phyloP scores from a whole-genome alignment of 2,329 filamentous ascomycete species.

The Aspergillus brunneoviolaceus region DNA sequence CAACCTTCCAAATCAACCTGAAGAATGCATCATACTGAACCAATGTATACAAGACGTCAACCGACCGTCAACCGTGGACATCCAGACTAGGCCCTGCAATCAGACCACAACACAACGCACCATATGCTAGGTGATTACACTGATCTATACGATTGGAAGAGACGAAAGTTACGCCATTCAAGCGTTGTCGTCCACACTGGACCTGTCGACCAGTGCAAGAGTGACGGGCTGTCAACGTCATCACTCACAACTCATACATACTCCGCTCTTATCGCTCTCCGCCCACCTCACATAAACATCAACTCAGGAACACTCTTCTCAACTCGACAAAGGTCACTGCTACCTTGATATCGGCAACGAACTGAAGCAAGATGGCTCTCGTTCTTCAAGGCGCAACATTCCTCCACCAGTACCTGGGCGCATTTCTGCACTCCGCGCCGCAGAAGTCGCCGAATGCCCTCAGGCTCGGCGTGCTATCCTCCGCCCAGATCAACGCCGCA shows the following conservation, averaged over 20 bases:
- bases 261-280: neutral
- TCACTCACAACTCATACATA: neutral
- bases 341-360: neutral
- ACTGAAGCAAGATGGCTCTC: slow-evolving; percentile 21
- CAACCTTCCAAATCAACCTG: neutral
- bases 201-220: neutral
- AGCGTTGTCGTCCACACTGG: neutral
- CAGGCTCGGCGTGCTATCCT: slow-evolving; percentile 25
- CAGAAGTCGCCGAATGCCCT: slow-evolving; percentile 23
- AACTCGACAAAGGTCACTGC: neutral
- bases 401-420: slow-evolving; percentile 25
- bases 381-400: slow-evolving; percentile 25
- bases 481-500: slow-evolving; percentile 25
- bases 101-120: neutral
- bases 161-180: neutral
- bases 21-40: neutral
- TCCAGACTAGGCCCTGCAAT: neutral
- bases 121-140: neutral
- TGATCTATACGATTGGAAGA: neutral
- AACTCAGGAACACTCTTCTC: neutral
- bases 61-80: neutral
- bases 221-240: neutral
- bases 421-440: slow-evolving; percentile 21
- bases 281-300: neutral
- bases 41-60: neutral